phyloP scores from a whole-genome alignment of 2,329 filamentous ascomycete genomes.

The Phialocephala sp. region DNA sequence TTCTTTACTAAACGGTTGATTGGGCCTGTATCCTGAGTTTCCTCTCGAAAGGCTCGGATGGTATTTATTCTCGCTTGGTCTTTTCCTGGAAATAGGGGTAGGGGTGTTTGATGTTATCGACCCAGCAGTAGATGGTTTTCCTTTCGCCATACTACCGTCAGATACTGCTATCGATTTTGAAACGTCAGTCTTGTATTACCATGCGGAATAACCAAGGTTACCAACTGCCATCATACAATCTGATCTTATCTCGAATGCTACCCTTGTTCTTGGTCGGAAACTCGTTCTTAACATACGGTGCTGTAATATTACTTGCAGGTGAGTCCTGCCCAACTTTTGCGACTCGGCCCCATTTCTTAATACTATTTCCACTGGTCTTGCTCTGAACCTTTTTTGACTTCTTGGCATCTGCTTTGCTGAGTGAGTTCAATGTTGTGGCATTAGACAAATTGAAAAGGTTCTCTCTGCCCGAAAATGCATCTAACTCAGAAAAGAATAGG shows the following conservation, averaged over 20 bases:
- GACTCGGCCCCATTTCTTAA: neutral
- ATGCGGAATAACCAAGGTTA: neutral
- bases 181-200: neutral
- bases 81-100: conserved; percentile 8
- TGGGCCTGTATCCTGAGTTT: conserved; percentile 10
- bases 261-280: conserved; percentile 18
- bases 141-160: conserved; percentile 18
- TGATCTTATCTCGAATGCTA: conserved; percentile 36
- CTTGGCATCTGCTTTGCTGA: conserved; percentile 6
- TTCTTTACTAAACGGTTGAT: neutral
- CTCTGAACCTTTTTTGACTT: conserved; percentile 13
- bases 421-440: neutral
- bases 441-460: conserved; percentile 11
- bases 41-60: conserved; percentile 20
- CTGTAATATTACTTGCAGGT: conserved; percentile 14
- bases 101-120: conserved; percentile 12
- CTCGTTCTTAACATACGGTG: conserved; percentile 18
- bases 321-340: neutral
- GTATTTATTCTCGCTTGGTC: conserved; percentile 7
- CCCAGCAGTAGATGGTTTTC: conserved; percentile 13
- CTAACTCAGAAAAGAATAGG: conserved; percentile 12
- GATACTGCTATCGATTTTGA: conserved; percentile 24
- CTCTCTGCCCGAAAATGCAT: conserved; percentile 4
- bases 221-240: conserved; percentile 37
- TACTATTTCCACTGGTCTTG: conserved; percentile 8